Conservation (phyloP, 1,139 yeast genomes). For the Meyerozyma athensensis region DNA sequence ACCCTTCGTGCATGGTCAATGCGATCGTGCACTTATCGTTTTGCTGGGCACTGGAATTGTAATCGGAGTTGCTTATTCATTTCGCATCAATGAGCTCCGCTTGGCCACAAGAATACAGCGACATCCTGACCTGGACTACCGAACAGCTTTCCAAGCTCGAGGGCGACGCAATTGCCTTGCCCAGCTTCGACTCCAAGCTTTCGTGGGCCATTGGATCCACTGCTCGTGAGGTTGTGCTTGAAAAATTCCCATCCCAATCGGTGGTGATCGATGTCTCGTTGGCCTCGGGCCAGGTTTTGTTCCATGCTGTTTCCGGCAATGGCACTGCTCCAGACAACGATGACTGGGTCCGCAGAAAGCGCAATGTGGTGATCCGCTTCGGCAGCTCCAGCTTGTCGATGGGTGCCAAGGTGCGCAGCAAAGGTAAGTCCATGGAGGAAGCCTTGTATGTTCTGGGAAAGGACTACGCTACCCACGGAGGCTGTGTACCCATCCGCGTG, state of each 20-base stretch:
- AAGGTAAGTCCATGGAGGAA: constrained; percentile 27
- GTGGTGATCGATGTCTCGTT: constrained; percentile 50
- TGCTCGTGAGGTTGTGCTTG: constrained; percentile 26
- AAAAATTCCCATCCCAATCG: constrained; percentile 21
- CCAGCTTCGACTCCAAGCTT: constrained; percentile 22
- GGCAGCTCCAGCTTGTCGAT: constrained; percentile 50
- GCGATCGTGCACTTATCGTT: too few species aligned
- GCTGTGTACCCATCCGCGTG: constrained; percentile 53
- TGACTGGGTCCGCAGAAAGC: constrained; percentile 54
- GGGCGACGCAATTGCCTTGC: constrained; percentile 15
- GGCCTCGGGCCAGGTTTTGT: constrained; percentile 46
- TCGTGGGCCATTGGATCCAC: constrained; percentile 37
- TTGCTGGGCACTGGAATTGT: too few species aligned
- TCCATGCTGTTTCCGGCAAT: constrained; percentile 44
- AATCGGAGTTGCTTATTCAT: too few species aligned
- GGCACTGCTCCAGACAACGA: constrained; percentile 51
- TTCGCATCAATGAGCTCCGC: too few species aligned
- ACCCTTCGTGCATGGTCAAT: too few species aligned
- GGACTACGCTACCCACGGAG: constrained; percentile 61
- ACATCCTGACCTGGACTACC: neutral
- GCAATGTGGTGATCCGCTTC: constrained; percentile 46
- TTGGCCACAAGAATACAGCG: neutral
- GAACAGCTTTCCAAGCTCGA: neutral
- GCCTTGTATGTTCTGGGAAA: constrained; percentile 37
- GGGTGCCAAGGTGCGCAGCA: constrained; percentile 42